Conservation (phyloP, 306 rosid species). For the Vicia faba region DNA sequence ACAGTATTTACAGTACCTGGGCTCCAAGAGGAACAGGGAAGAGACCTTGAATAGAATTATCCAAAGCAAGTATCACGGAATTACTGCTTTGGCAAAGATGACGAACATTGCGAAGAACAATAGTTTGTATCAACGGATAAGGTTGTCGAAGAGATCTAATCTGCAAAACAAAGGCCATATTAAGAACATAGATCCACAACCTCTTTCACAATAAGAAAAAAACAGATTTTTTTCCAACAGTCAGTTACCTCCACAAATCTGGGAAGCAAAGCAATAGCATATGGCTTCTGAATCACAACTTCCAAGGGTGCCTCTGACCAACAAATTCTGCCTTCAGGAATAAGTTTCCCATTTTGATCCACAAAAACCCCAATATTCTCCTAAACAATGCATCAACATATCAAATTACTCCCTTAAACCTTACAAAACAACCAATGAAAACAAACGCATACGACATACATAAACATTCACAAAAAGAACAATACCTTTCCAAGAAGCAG, state of each 20-base stretch:
- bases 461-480: slow-evolving; percentile 18
- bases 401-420: slow-evolving; percentile 27
- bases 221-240: background rate
- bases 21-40: slow-evolving; percentile 98
- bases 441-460: slow-evolving; percentile 5
- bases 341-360: slow-evolving; percentile 97
- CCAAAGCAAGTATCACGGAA: slow-evolving; percentile 68
- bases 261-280: slow-evolving; percentile 78
- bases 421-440: slow-evolving; percentile 2
- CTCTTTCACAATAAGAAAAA: slow-evolving; percentile 29
- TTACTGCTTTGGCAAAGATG: slow-evolving; percentile 66
- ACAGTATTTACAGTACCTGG: slow-evolving; percentile 61
- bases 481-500: slow-evolving; percentile 97
- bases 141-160: slow-evolving; percentile 86
- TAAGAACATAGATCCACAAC: slow-evolving; percentile 24
- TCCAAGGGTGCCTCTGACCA: slow-evolving; percentile 97
- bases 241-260: slow-evolving; percentile 86
- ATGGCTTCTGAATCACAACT: slow-evolving; percentile 82
- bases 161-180: slow-evolving; percentile 53
- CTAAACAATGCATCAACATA: slow-evolving; percentile 46
- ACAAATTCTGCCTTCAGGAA: slow-evolving; percentile 88
- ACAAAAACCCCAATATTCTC: slow-evolving; percentile 97
- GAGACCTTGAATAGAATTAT: slow-evolving; percentile 82
- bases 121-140: slow-evolving; percentile 87
- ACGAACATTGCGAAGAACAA: slow-evolving; percentile 84